Percentiles rank a stretch among this genome's conserved stretches.
Conservation (phyloP, 768 basidiomycete genomes). For the Cystobasidium ongulense region DNA sequence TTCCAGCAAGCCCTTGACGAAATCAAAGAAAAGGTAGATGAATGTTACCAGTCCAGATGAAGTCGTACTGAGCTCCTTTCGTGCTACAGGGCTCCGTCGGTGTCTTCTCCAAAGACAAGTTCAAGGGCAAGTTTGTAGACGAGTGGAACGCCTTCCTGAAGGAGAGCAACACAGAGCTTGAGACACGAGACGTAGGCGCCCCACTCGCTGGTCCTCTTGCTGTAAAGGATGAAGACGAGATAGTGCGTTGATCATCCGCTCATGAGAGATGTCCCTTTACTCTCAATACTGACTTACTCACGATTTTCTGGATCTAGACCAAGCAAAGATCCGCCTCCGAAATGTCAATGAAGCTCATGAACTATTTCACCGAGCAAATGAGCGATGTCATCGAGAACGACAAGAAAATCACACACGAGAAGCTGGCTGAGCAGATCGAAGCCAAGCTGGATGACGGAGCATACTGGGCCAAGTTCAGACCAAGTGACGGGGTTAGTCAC, state of each 20-base stretch:
- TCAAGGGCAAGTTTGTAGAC: conserved; percentile 71
- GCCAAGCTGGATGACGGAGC: conserved; percentile 85
- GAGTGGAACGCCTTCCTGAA: conserved; percentile 59
- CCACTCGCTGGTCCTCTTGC: conserved; percentile 71
- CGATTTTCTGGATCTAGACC: conserved; percentile 53
- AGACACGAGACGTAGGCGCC: conserved; percentile 67
- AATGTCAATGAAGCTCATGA: conserved; percentile 75
- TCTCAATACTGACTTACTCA: not conserved
- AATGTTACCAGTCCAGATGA: not conserved
- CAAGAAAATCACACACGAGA: conserved; percentile 79
- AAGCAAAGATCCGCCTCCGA: conserved; percentile 62
- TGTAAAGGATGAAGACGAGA: conserved; percentile 82
- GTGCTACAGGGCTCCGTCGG: conserved; percentile 51
- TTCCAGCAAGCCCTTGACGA: conserved; percentile 36
- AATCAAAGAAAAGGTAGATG: conserved; percentile 33
- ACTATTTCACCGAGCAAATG: conserved; percentile 74
- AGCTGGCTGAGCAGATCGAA: conserved; percentile 77
- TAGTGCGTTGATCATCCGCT: conserved; percentile 53
- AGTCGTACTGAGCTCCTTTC: not conserved
- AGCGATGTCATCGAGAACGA: conserved; percentile 86
- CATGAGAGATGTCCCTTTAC: not conserved
- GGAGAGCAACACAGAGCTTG: conserved; percentile 53
- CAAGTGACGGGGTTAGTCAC: conserved; percentile 60
- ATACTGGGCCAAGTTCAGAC: conserved; percentile 70
- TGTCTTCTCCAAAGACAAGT: conserved; percentile 69